A percentile compares a stretch with the other conserved stretches of the same genome.
Conservation (phyloP, 148 eudicot genomes). For the Tetragonia tetragonoides region DNA sequence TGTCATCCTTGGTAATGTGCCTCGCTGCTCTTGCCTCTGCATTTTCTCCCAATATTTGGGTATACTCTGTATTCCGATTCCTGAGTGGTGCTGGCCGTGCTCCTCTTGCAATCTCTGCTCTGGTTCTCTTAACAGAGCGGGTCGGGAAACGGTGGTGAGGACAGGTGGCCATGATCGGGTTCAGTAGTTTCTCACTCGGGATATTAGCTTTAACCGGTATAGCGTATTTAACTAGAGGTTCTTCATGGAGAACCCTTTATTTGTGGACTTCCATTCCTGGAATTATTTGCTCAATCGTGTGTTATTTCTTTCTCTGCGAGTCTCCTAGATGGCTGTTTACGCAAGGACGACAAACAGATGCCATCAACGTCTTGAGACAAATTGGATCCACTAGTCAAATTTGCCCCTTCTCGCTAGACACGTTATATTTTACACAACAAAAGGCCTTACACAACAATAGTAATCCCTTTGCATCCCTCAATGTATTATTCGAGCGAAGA, state of each 20-base stretch:
- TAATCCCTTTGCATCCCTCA: conserved; percentile 7
- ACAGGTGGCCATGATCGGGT: background rate
- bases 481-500: background rate
- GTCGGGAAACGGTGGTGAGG: conserved; percentile 15
- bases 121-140: conserved; percentile 14
- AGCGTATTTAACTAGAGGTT: background rate
- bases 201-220: conserved; percentile 10
- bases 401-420: background rate
- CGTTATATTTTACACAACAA: background rate
- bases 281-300: background rate
- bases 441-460: background rate
- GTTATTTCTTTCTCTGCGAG: conserved; percentile 16
- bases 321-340: conserved; percentile 28
- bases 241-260: conserved; percentile 24
- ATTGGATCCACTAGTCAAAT: background rate
- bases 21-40: conserved; percentile 14
- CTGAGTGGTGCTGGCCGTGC: conserved; percentile 19
- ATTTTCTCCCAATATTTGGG: conserved; percentile 20
- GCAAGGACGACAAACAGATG: conserved; percentile 16
- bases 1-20: conserved; percentile 12
- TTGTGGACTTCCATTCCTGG: conserved; percentile 23
- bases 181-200: conserved; percentile 3
- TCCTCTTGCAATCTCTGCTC: background rate
- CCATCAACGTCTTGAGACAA: background rate
- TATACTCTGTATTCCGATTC: conserved; percentile 11